Evolutionary conservation across 768 basidiomycete genomes (phyloP).

Genomic region (Calocybe gangraenosa): DNA sequence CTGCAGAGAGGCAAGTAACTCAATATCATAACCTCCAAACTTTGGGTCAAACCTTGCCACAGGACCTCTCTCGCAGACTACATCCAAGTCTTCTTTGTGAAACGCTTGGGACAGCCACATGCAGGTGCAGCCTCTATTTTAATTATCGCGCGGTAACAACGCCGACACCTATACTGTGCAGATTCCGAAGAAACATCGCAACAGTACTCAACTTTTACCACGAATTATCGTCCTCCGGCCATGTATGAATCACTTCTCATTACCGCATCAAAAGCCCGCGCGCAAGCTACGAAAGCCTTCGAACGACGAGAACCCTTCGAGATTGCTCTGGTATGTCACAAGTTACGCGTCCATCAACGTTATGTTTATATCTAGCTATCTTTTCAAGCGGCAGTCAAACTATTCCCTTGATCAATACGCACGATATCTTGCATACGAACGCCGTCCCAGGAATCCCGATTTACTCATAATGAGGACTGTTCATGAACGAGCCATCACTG

Average conservation of each 20-base stretch:
- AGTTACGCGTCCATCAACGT: background rate
- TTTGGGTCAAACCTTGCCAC: conserved; percentile 27
- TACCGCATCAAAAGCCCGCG: conserved; percentile 68
- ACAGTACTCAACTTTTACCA: conserved; percentile 86
- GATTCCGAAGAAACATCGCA: conserved; percentile 80
- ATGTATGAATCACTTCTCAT: conserved; percentile 79
- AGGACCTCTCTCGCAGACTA: conserved; percentile 33
- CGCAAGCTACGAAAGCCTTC: conserved; percentile 54
- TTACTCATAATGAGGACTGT: conserved; percentile 50
- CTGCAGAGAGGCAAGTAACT: conserved; percentile 39
- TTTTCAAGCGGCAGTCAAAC: conserved; percentile 28
- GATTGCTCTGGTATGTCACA: conserved; percentile 46
- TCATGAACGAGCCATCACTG: conserved; percentile 73
- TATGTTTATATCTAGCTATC: background rate
- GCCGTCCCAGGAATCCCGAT: conserved; percentile 56
- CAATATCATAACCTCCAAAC: conserved; percentile 1
- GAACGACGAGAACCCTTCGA: conserved; percentile 64
- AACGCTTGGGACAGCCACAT: conserved; percentile 73
- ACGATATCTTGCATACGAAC: conserved; percentile 60
- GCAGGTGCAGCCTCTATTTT: conserved; percentile 42
- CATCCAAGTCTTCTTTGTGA: conserved; percentile 57
- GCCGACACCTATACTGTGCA: conserved; percentile 23
- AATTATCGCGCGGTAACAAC: no score
- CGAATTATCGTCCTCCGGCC: conserved; percentile 64
- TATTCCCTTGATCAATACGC: conserved; percentile 58